phyloP scores from a whole-genome alignment of 2,329 filamentous ascomycete species.

The Colletotrichum sp. region DNA sequence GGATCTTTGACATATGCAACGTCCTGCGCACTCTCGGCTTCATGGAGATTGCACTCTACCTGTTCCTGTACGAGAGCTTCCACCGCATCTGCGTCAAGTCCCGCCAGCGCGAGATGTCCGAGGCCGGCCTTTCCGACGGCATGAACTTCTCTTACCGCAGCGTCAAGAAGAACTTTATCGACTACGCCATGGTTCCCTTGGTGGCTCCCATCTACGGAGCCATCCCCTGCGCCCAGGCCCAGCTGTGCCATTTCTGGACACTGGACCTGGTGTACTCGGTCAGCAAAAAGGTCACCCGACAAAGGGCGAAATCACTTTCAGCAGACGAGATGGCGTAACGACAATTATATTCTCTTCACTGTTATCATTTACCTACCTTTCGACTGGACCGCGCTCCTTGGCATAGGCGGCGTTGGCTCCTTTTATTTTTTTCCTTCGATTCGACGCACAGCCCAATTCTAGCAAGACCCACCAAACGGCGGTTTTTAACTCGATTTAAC shows the following conservation, averaged over 20 bases:
- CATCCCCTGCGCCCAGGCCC: slow-evolving; percentile 71
- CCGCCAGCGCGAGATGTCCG: slow-evolving; percentile 70
- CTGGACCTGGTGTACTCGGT: slow-evolving; percentile 73
- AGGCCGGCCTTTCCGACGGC: slow-evolving; percentile 66
- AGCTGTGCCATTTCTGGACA: slow-evolving; percentile 74
- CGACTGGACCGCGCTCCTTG: neutral
- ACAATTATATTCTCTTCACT: slow-evolving; percentile 26
- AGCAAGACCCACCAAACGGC: slow-evolving; percentile 21
- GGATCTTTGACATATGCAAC: slow-evolving; percentile 66
- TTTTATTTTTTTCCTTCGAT: slow-evolving; percentile 24
- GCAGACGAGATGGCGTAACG: slow-evolving; percentile 51
- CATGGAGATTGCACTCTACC: slow-evolving; percentile 65
- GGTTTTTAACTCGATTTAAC: slow-evolving; percentile 23
- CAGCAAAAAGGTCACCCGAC: slow-evolving; percentile 69
- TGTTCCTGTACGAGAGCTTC: slow-evolving; percentile 72
- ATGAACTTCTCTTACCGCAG: slow-evolving; percentile 69
- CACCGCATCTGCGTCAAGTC: slow-evolving; percentile 65
- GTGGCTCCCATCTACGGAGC: slow-evolving; percentile 73
- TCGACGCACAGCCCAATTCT: slow-evolving; percentile 26
- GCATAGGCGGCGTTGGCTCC: neutral
- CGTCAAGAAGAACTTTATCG: slow-evolving; percentile 60
- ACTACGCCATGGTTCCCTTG: slow-evolving; percentile 70
- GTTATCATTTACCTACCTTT: slow-evolving; percentile 1
- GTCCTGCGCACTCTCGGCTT: slow-evolving; percentile 66
- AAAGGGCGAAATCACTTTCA: slow-evolving; percentile 50